Evolutionary conservation across 495 filamentous ascomycete genomes (phyloP).

Genomic region (Penicillium cataractarum): DNA sequence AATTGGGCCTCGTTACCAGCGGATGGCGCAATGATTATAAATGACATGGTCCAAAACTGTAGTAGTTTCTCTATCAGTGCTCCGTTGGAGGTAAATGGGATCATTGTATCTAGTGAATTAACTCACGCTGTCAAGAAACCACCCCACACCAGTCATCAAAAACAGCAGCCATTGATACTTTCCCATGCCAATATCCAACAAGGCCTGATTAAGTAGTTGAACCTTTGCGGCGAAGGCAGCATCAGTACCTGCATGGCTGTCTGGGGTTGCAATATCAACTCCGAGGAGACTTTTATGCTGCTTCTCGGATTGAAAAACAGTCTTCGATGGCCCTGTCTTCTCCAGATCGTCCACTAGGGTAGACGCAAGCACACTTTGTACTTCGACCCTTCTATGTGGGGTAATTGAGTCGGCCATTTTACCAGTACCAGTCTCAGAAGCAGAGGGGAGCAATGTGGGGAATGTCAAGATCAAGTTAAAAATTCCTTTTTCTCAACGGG

Average conservation of each 20-base stretch:
- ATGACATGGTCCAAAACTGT: conserved; percentile 28
- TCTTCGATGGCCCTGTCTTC: no score
- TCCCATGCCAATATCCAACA: conserved; percentile 77
- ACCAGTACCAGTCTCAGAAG: no score
- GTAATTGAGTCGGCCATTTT: no score
- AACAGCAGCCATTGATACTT: conserved; percentile 78
- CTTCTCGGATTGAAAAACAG: not conserved
- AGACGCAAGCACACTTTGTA: no score
- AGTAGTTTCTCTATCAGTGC: not conserved
- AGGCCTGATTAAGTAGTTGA: conserved; percentile 52
- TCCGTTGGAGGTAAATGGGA: not conserved
- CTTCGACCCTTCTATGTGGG: no score
- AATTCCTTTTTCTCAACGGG: no score
- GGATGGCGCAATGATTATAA: conserved; percentile 17
- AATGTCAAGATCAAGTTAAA: no score
- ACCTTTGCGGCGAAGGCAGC: conserved; percentile 43
- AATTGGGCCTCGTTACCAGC: conserved; percentile 24
- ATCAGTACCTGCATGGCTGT: conserved; percentile 20
- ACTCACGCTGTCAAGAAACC: conserved; percentile 55
- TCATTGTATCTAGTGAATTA: not conserved
- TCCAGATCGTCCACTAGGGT: no score
- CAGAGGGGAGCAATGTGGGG: no score
- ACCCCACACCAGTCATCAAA: conserved; percentile 72
- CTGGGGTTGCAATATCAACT: conserved; percentile 9
- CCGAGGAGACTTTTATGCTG: conserved; percentile 16